phyloP scores from a whole-genome alignment of 805 yeast genomes.

The Isabelozyma pseudorhagii region DNA sequence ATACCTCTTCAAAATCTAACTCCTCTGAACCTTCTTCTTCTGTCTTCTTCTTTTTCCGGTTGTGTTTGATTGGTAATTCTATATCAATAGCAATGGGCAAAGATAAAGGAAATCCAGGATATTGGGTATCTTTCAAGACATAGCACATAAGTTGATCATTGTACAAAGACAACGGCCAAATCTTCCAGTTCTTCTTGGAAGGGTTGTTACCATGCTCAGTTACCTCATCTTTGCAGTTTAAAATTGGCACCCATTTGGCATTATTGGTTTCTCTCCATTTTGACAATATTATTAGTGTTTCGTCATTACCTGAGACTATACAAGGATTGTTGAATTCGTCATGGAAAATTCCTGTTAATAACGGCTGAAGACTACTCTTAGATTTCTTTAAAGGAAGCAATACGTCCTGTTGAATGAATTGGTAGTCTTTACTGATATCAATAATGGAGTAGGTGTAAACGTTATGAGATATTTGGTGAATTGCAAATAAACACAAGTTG shows the following conservation, averaged over 20 bases:
- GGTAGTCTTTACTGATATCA: conserved; percentile 41
- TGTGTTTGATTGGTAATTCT: conserved; percentile 54
- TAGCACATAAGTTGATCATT: conserved; percentile 71
- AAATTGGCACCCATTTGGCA: conserved; percentile 83
- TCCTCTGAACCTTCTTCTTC: conserved; percentile 12
- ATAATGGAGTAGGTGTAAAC: conserved; percentile 46
- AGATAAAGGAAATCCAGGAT: conserved; percentile 84
- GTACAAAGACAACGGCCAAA: conserved; percentile 86
- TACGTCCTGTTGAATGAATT: conserved; percentile 37
- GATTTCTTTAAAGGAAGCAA: conserved; percentile 29
- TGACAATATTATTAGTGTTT: conserved; percentile 63
- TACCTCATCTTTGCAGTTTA: conserved; percentile 51
- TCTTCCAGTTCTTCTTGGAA: conserved; percentile 51
- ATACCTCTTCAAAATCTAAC: conserved; percentile 57
- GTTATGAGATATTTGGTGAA: conserved; percentile 39
- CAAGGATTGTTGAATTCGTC: conserved; percentile 90
- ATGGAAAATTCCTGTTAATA: conserved; percentile 73
- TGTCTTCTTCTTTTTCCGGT: conserved; percentile 16
- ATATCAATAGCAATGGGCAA: conserved; percentile 77
- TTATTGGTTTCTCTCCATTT: conserved; percentile 78
- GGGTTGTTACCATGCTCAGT: conserved; percentile 48
- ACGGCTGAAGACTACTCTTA: conserved; percentile 25
- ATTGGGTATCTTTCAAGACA: conserved; percentile 61
- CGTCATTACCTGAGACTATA: conserved; percentile 69
- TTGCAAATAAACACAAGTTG: conserved; percentile 48